Evolutionary conservation across 805 yeast genomes (phyloP), one percentile per base, ranked within the genome.

Genomic region (Starmerella potacharoeniae): DNA sequence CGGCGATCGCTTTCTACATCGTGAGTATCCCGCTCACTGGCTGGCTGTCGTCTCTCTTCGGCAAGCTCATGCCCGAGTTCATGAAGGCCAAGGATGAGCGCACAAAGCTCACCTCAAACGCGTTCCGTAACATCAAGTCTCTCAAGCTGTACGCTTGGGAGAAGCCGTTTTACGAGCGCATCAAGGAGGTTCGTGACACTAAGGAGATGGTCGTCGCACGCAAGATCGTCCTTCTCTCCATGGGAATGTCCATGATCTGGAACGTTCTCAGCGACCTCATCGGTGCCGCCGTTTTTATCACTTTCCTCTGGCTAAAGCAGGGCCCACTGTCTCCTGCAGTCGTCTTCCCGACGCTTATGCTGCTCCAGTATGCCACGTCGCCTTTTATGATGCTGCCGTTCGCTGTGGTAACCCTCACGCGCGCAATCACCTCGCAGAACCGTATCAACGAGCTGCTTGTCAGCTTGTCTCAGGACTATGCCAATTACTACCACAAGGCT

Each of bases 111-210:
- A 83, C 87, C 54, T 81, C 86, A 57, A 96, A 90, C 68, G 88
- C 89, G 53, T 75, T 90, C 68, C 84, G 86, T 68, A 88, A 87
- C 66, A 87, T 90, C 67, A 90, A 89, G 70, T 87, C 96, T 6
- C 75, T 93, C 66, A 93, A 93, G 68, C 76, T 95, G 46, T 95
- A 95, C 65, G 95, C 95, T 2, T 93, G 99, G 99, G 99, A 93
- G 71, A 71, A 68, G 36, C 95, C 97, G 2, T 89, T 86, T 67
- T 79, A 79, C 65, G 78, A 77, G 39, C 85, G 84, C 62, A 74
- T 95, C 57, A n/a, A 33, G 6, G 79, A 78, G 58, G 73, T 80
- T 63, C 95, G 93, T 29, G 81, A 97, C 76, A 87, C 89, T 66
- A 85, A 84, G 39, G 96, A 90, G 69, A 77, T 90, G 68, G 75